Evolutionary conservation across 1,284 basidiomycete species (phyloP), one percentile per base, ranked within the genome.

Genomic region (Bondarzewia mesenterica): DNA sequence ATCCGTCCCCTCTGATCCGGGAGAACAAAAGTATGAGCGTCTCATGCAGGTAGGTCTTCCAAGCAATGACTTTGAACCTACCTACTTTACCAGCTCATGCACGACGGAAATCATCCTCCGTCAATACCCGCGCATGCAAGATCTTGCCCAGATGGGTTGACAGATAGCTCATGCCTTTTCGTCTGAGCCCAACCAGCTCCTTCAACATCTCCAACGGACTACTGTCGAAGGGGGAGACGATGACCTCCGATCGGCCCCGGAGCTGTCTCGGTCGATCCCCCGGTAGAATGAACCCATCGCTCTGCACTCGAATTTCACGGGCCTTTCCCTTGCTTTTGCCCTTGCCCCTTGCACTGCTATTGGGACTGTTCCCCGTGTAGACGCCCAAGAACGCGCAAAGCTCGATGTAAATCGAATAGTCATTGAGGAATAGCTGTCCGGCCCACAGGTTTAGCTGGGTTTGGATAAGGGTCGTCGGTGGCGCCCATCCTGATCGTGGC

Each of bases 121-220:
- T 52, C 22, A 74, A 56, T 1, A 54, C 21, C 12, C 54, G 58
- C 10, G 62, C 67, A 27, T 64, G 56, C 26, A 77, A 43, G 23
- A 77, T 54, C 37, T 64, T 65, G 5, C 75, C 75, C 50, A 76
- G 52, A 49, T 75, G 71, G 0, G 74, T 72, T 16, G 51, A 44
- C 4, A 48, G 40, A 50, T 64, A 74, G 1, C 59, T 52, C 57
- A 64, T 60, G 1, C 72, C 74, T 46, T 71, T 75, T 50, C 73
- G 59, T n/a, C 74, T 60, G 32, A 67, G 50, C 8, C 57, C 54
- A 2, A 67, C 54, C 49, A 76, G 50, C 15, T 52, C 53, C 49
- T 61, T 63, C 46, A 78, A 42, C 39, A 60, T 58, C 10, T 52
- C 49, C 10, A 73, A 23, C 10, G 67, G 67, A 26, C 62, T 67